phyloP scores from a whole-genome alignment of 1,139 yeast species.

The Geotrichum siamense region DNA sequence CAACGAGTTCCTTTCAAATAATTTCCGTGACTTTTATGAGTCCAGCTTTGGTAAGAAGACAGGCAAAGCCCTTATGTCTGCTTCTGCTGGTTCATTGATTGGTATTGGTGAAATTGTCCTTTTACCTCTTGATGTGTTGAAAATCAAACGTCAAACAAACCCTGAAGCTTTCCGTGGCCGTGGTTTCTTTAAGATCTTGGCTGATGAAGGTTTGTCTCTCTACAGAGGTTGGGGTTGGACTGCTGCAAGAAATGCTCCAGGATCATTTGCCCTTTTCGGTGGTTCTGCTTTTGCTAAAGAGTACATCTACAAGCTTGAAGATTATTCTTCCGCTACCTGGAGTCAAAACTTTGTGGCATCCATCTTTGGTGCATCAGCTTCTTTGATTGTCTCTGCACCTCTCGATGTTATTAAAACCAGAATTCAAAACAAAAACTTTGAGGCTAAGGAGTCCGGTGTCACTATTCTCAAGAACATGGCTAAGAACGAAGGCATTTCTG shows the following conservation, averaged over 20 bases:
- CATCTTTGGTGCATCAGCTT: conserved; percentile 96
- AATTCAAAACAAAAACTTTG: conserved; percentile 93
- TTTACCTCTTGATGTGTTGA: conserved; percentile 90
- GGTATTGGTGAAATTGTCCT: conserved; percentile 97
- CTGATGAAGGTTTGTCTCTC: conserved; percentile 88
- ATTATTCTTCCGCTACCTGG: conserved; percentile 92
- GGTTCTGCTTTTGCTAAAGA: conserved; percentile 99
- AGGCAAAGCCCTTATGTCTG: conserved; percentile 93
- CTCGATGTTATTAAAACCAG: conserved; percentile 97
- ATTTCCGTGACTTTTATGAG: conserved; percentile 67
- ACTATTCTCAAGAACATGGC: conserved; percentile 89
- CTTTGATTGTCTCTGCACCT: conserved; percentile 95
- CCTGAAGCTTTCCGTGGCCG: conserved; percentile 98
- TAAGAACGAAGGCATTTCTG: conserved; percentile 66
- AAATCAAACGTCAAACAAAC: conserved; percentile 97
- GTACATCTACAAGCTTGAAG: conserved; percentile 77
- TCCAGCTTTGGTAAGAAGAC: conserved; percentile 81
- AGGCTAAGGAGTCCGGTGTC: conserved; percentile 90
- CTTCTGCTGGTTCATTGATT: conserved; percentile 93
- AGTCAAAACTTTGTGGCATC: conserved; percentile 89
- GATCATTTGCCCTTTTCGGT: conserved; percentile 94
- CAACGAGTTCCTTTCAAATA: conserved; percentile 76
- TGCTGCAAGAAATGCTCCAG: conserved; percentile 98
- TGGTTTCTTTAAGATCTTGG: conserved; percentile 77
- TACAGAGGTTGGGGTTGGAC: conserved; percentile 99